Evolutionary conservation across 768 basidiomycete species (phyloP), one percentile per base, ranked within the genome.

Genomic region (Clavaria fumosa): DNA sequence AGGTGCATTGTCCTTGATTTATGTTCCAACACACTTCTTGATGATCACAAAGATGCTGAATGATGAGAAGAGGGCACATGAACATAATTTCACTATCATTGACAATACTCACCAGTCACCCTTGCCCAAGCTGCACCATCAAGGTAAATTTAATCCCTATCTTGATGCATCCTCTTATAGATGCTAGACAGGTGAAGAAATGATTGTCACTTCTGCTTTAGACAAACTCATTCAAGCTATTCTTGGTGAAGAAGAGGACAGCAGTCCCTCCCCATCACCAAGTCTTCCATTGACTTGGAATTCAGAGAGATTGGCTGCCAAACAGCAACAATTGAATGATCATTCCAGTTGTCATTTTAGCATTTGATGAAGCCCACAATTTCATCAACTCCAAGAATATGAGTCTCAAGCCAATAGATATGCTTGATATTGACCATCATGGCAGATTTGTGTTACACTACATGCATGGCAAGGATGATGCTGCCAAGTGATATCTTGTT

Each of bases 281-380:
- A 28, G 26, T 9, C n/a, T n/a, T n/a, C n/a, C n/a, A n/a, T n/a
- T n/a, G n/a, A 28, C 14, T 28, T 14, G 26, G 26, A 28, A 14
- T 28, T 28, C 26, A 28, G 26, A 14, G 9, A 9, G 26, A 28
- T 28, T 28, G 14, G 26, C 26, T 28, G 26, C n/a, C n/a, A 28
- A 28, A 28, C 9, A 14, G 26, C 38, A 33, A 21, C 30, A 10
- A 18, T 11, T 10, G 28, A 32, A 23, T 9, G 7, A n/a, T 11
- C 21, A 5, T n/a, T 14, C 40, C 40, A 5, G 5, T 23, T 15
- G n/a, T 41, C 27, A 12, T 41, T 12, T 11, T 41, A 9, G 34
- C 23, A 7, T 24, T 28, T 7, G 40, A 41, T 20, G 34, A 41
- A 19, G 40, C 35, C 19, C 23, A 37, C 26, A 20, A 34, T 18